These are phyloP conservation scores for Hypoxylon lenormandii DNA, from an alignment of 495 filamentous ascomycete genomes.

Conservation along the genomic window DNA sequence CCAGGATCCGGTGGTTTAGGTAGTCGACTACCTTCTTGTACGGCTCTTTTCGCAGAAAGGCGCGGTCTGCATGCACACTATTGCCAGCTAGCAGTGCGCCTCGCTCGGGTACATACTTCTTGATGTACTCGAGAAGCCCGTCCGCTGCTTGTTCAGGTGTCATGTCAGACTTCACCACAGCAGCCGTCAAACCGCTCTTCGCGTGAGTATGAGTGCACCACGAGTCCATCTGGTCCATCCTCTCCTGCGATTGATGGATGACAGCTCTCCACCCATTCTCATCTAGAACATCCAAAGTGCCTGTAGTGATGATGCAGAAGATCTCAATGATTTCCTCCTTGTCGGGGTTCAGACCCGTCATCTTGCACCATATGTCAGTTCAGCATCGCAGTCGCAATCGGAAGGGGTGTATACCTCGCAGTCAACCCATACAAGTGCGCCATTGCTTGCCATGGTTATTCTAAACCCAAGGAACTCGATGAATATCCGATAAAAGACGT, in stretches of 20 bases:
- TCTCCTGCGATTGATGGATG: conserved; percentile 77
- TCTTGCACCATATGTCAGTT: conserved; percentile 64
- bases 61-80: conserved; percentile 87
- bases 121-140: conserved; percentile 80
- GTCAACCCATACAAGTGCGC: conserved; percentile 84
- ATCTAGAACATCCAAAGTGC: conserved; percentile 79
- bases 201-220: conserved; percentile 71
- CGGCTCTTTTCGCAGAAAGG: conserved; percentile 79
- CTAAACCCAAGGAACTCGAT: not conserved
- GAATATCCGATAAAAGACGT: not conserved
- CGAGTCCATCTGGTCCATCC: conserved; percentile 79
- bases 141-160: conserved; percentile 78
- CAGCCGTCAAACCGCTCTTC: conserved; percentile 80
- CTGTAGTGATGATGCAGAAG: conserved; percentile 90
- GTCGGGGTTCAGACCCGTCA: conserved; percentile 88
- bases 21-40: conserved; percentile 78
- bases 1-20: conserved; percentile 88
- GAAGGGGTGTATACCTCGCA: conserved; percentile 69
- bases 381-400: not conserved
- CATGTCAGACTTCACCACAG: conserved; percentile 77
- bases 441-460: conserved; percentile 38
- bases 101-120: conserved; percentile 72
- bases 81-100: conserved; percentile 86
- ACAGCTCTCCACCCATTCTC: conserved; percentile 80
- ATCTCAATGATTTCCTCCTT: conserved; percentile 89